Percentiles rank a stretch among this genome's conserved stretches.
phyloP scores from a whole-genome alignment of 352 stramenopile species.

The Pythium apleroticum region DNA sequence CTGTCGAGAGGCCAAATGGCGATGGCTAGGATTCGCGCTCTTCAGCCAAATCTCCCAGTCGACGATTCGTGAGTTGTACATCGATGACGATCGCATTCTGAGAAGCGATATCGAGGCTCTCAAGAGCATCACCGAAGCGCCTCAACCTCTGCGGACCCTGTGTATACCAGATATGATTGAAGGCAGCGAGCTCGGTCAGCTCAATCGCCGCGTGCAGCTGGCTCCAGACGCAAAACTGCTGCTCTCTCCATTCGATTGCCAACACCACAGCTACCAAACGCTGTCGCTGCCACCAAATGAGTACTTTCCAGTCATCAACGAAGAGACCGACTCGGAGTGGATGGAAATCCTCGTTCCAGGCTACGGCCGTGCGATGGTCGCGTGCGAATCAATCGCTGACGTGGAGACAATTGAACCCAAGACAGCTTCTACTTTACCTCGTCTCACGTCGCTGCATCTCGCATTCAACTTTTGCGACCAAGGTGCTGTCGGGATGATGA shows the following conservation, averaged over 20 bases:
- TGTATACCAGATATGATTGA: neutral
- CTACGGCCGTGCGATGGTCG: constrained; percentile 5
- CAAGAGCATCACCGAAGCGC: neutral
- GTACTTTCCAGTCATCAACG: neutral
- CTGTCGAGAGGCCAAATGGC: constrained; percentile 9
- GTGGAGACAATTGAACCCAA: neutral
- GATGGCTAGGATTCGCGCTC: constrained; percentile 10
- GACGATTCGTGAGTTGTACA: constrained; percentile 9
- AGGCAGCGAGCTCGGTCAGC: neutral
- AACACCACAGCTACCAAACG: neutral
- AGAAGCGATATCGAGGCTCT: constrained; percentile 1
- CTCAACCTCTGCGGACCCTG: neutral
- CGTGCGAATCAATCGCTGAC: constrained; percentile 3
- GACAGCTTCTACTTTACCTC: no score
- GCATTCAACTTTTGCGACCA: constrained; percentile 19
- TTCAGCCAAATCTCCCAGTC: constrained; percentile 8
- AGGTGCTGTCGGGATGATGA: constrained; percentile 1
- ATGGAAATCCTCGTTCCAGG: constrained; percentile 9
- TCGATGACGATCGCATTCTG: constrained; percentile 8
- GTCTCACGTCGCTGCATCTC: constrained; percentile 5
- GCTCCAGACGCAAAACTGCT: neutral
- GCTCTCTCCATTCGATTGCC: neutral
- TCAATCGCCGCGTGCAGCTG: neutral
- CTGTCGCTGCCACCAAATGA: neutral
- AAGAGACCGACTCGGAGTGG: constrained; percentile 8